Evolutionary conservation across 805 yeast species (phyloP).

Genomic region (Saturnispora zaruensis): DNA sequence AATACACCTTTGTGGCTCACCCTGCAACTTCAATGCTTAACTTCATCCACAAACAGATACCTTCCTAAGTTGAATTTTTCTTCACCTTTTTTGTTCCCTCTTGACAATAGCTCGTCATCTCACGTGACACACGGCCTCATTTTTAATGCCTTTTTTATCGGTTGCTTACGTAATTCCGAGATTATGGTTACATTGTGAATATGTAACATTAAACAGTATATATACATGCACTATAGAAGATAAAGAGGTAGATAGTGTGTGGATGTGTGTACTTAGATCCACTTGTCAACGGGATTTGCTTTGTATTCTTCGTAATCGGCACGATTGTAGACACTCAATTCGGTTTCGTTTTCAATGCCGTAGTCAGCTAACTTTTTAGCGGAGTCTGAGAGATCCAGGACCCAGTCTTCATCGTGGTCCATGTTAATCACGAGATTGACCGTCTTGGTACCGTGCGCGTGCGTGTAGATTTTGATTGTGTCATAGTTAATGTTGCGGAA

Average conservation of each 20-base stretch:
- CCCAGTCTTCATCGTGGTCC: slow-evolving; percentile 69
- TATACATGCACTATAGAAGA: not conserved
- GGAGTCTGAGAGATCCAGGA: slow-evolving; percentile 35
- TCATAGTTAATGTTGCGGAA: slow-evolving; percentile 69
- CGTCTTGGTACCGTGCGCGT: slow-evolving; percentile 92
- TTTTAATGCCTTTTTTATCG: too few relatives aligned
- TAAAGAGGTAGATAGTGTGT: too few relatives aligned
- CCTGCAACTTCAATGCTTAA: not conserved
- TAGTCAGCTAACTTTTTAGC: slow-evolving; percentile 39
- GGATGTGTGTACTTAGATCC: slow-evolving; percentile 58
- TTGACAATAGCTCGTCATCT: not conserved
- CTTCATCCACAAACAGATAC: not conserved
- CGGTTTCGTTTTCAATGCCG: slow-evolving; percentile 81
- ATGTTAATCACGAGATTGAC: slow-evolving; percentile 86
- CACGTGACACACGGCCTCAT: too few relatives aligned
- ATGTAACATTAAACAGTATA: not conserved
- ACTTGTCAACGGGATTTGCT: slow-evolving; percentile 80
- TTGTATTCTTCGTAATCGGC: slow-evolving; percentile 61
- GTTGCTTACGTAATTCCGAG: too few relatives aligned
- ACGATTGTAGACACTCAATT: slow-evolving; percentile 70
- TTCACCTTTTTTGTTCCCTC: not conserved
- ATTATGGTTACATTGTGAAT: not conserved
- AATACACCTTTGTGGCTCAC: not conserved
- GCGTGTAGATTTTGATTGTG: slow-evolving; percentile 78
- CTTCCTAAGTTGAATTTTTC: not conserved